These are phyloP conservation scores for Kodamaea alishanica DNA, from an alignment of 1,139 yeast genomes.

Conservation along the genomic window DNA sequence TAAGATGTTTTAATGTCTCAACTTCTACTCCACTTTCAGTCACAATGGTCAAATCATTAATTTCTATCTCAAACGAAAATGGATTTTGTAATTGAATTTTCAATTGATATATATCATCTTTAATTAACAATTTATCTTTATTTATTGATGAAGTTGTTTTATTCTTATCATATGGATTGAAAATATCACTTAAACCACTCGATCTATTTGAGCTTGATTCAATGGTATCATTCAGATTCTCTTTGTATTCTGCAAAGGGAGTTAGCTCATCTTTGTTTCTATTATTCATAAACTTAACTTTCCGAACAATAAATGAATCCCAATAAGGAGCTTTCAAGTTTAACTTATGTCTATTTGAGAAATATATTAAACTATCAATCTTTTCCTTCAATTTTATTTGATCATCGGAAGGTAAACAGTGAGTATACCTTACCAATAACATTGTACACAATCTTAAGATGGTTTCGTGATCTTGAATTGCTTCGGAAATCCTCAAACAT, in stretches of 20 bases:
- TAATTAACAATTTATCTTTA: conserved; percentile 42
- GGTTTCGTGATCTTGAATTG: conserved; percentile 44
- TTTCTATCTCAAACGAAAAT: conserved; percentile 67
- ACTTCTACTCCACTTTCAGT: conserved; percentile 28
- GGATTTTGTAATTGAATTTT: conserved; percentile 71
- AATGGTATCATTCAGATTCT: conserved; percentile 1
- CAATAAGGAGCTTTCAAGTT: conserved; percentile 45
- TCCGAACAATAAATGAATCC: conserved; percentile 68
- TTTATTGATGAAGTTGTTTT: conserved; percentile 12
- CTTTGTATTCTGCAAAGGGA: conserved; percentile 32
- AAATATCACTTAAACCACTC: conserved; percentile 15
- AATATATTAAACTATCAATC: conserved; percentile 21
- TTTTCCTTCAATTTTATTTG: conserved; percentile 31
- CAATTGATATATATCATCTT: conserved; percentile 54
- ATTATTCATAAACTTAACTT: conserved; percentile 33
- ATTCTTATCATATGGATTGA: conserved; percentile 33
- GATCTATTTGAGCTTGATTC: conserved; percentile 1
- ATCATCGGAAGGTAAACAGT: conserved; percentile 41
- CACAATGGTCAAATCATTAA: conserved; percentile 49
- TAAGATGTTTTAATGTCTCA: conserved; percentile 24
- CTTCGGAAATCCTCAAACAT: conserved; percentile 53
- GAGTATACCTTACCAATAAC: conserved; percentile 52
- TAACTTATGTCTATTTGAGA: conserved; percentile 17
- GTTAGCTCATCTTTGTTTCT: conserved; percentile 26
- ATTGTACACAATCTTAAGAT: conserved; percentile 48